Evolutionary conservation across 78 protist genomes (phyloP).

Genomic region (Dictyostelium intermedium): DNA sequence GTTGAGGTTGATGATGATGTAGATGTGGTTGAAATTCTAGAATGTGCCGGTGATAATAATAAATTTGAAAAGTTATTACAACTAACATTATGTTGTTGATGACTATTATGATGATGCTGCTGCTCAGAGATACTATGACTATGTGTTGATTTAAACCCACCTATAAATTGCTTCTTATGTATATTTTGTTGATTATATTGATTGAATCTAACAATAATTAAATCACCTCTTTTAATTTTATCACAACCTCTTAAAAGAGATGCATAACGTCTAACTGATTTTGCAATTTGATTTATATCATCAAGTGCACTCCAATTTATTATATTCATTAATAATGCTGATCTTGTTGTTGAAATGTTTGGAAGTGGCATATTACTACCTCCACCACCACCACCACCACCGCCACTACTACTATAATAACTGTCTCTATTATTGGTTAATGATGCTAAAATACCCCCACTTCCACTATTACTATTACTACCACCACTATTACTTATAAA

Average conservation of each 20-base stretch:
- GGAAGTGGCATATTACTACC: background rate
- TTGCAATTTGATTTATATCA: constrained; percentile 38
- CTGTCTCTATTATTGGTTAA: background rate
- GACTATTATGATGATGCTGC: no score
- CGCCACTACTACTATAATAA: background rate
- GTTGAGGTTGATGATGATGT: background rate
- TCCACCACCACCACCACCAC: background rate
- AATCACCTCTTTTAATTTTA: constrained; percentile 53
- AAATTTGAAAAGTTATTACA: background rate
- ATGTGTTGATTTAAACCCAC: background rate
- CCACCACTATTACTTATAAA: background rate
- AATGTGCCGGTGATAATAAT: background rate
- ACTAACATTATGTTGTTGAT: background rate
- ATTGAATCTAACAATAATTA: constrained; percentile 32
- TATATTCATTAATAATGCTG: constrained; percentile 33
- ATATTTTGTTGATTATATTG: background rate
- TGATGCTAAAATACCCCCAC: background rate
- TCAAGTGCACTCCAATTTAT: constrained; percentile 74
- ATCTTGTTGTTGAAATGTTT: constrained; percentile 25
- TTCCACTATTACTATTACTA: background rate
- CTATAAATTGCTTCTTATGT: constrained; percentile 31
- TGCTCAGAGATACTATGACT: background rate
- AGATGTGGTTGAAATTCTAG: background rate
- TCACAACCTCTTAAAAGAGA: constrained; percentile 60
- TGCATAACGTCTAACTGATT: constrained; percentile 65